phyloP scores from a whole-genome alignment of 73 alveolate species.

The Tetrahymena borealis region DNA sequence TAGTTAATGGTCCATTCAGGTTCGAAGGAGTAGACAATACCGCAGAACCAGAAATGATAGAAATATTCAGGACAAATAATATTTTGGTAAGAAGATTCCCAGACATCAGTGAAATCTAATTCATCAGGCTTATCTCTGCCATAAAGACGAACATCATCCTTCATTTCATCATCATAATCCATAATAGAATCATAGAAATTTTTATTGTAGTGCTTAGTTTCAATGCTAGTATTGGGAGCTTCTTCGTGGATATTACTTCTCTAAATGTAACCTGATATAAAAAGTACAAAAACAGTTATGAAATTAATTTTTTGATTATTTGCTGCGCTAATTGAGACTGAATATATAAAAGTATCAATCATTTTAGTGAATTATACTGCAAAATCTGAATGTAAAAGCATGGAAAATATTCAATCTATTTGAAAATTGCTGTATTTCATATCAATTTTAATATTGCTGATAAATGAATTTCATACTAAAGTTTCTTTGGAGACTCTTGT shows the following conservation, averaged over 20 bases:
- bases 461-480: neutral
- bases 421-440: neutral
- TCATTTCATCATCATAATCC: neutral
- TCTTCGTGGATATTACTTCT: neutral
- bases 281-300: too few species aligned
- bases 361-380: too few species aligned
- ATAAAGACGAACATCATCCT: neutral
- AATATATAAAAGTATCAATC: too few species aligned
- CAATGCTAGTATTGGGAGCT: neutral
- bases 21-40: constrained; percentile 45
- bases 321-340: too few species aligned
- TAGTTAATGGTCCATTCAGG: constrained; percentile 70
- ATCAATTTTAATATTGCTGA: neutral
- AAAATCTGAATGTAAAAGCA: neutral
- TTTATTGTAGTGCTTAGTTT: neutral
- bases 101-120: constrained; percentile 45
- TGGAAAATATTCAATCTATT: neutral
- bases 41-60: constrained; percentile 44
- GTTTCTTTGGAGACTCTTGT: neutral
- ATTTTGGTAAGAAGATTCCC: constrained; percentile 36
- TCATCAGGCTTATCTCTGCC: constrained; percentile 41
- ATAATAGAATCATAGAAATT: neutral
- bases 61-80: constrained; percentile 38
- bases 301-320: too few species aligned
- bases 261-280: neutral